Evolutionary conservation across 2,329 filamentous ascomycete species (phyloP), one percentile per base, ranked within the genome.

Genomic region (Botrytis elliptica): DNA sequence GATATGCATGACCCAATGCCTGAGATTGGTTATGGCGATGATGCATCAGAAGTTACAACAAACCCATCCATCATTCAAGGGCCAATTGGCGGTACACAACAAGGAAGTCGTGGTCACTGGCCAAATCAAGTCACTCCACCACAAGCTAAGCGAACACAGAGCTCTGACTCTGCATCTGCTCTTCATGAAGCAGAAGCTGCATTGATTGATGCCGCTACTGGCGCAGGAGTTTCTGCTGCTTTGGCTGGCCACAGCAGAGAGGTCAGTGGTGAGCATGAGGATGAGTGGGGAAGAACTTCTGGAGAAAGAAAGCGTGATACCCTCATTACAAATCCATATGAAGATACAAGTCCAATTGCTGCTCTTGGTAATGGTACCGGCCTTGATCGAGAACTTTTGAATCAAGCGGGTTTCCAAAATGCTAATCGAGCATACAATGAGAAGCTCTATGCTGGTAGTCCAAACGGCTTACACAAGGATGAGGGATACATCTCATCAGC

Each of bases 401-500:
- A 80, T 46, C 79, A 78, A 71, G 59, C 76, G 62, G 79, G 76
- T 29, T 78, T 78, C 49, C 82, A 84, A 73, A 82, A 80, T 66
- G 80, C 81, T 18, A 80, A 83, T 59, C 80, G 81, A 70, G 81
- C 82, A 52, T 87, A 86, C 75, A 82, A 82, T 72, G 71, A 75
- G 12, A 80, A 79, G 65, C 73, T 80, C 25, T 81, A 78, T 63
- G 63, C 73, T 69, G 83, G 88, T 82, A 86, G 90, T 80, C 88
- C 88, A 67, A 82, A 85, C 78, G 88, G 86, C 62, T 86, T 87
- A 74, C 88, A 85, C 74, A 93, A 91, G 81, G 93, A 98, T 80
- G 95, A 98, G 84, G 95, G 95, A 12, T 98, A 98, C 83, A 95
- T 95, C 77, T 97, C 95, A 38, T 93, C 89, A 78, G 87, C 87